phyloP scores from a whole-genome alignment of 2,329 filamentous ascomycete species.

The Colletotrichum tropicale region DNA sequence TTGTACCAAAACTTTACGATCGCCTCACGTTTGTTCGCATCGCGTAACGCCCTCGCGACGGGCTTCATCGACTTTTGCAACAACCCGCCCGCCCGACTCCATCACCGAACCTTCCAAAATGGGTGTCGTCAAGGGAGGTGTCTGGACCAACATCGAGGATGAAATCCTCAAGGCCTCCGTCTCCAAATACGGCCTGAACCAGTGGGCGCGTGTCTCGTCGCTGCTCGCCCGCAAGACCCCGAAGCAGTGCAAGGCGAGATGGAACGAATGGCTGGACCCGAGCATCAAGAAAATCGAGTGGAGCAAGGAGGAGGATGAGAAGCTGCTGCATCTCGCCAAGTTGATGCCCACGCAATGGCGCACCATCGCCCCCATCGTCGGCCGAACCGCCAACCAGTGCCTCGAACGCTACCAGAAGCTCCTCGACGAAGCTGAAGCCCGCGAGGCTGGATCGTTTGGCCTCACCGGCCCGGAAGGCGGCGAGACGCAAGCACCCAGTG shows the following conservation, averaged over 20 bases:
- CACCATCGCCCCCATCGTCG: conserved; percentile 96
- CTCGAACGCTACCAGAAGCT: conserved; percentile 96
- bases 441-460: conserved; percentile 82
- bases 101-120: conserved; percentile 44
- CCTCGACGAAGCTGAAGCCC: conserved; percentile 91
- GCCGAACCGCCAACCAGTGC: conserved; percentile 95
- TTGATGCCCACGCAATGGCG: conserved; percentile 99
- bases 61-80: neutral
- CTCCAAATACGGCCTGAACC: conserved; percentile 93
- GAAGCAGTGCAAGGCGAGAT: conserved; percentile 98
- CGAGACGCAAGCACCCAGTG: conserved; percentile 85
- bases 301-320: conserved; percentile 98
- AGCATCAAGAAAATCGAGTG: conserved; percentile 99
- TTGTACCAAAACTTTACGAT: conserved; percentile 14
- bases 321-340: conserved; percentile 93
- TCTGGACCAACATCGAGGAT: conserved; percentile 83
- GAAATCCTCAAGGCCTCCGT: conserved; percentile 97
- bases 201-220: conserved; percentile 98
- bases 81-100: neutral
- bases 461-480: conserved; percentile 85
- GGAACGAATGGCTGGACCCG: conserved; percentile 98
- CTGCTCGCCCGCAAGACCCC: conserved; percentile 95
- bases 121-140: conserved; percentile 77
- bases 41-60: conserved; percentile 10
- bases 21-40: neutral